phyloP scores from a whole-genome alignment of 2,329 filamentous ascomycete species.

The Colletotrichum sp. region DNA sequence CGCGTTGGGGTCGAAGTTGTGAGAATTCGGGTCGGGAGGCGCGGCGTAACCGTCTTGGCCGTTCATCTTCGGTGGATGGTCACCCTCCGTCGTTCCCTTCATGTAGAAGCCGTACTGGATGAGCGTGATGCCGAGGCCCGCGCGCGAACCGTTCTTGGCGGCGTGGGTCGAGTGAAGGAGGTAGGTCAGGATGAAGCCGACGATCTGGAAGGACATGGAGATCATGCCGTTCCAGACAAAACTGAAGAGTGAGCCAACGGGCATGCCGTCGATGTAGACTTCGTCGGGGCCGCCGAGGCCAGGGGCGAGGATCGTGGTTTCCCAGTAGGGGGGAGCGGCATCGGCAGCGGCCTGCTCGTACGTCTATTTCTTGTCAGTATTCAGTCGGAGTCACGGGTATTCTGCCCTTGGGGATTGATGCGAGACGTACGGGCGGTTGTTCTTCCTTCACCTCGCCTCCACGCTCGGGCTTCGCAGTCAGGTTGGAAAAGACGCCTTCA shows the following conservation, averaged over 20 bases:
- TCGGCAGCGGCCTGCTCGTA: conserved; percentile 99
- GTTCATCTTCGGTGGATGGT: conserved; percentile 47
- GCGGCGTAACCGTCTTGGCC: conserved; percentile 66
- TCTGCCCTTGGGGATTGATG: background rate
- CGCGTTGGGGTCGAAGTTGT: conserved; percentile 81
- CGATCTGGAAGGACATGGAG: conserved; percentile 94
- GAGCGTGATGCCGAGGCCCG: conserved; percentile 91
- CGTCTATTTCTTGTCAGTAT: conserved; percentile 64
- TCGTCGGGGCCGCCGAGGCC: conserved; percentile 90
- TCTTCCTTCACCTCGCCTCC: conserved; percentile 84
- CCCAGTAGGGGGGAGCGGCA: conserved; percentile 96
- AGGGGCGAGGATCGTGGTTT: conserved; percentile 95
- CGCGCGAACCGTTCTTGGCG: conserved; percentile 95
- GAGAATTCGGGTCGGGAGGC: conserved; percentile 86
- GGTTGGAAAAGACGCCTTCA: conserved; percentile 95
- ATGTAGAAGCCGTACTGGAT: conserved; percentile 98
- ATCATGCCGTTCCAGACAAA: conserved; percentile 97
- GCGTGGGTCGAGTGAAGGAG: conserved; percentile 97
- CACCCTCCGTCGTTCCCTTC: conserved; percentile 56
- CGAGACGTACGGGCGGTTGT: conserved; percentile 82
- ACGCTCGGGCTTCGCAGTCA: conserved; percentile 87
- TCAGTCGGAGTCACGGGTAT: no score
- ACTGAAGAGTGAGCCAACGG: conserved; percentile 85
- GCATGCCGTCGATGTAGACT: conserved; percentile 95
- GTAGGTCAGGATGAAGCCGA: conserved; percentile 97